Base-by-base conservation (phyloP, 2,329 filamentous ascomycete genomes). In the Rhinocladiella mackenziei region DNA sequence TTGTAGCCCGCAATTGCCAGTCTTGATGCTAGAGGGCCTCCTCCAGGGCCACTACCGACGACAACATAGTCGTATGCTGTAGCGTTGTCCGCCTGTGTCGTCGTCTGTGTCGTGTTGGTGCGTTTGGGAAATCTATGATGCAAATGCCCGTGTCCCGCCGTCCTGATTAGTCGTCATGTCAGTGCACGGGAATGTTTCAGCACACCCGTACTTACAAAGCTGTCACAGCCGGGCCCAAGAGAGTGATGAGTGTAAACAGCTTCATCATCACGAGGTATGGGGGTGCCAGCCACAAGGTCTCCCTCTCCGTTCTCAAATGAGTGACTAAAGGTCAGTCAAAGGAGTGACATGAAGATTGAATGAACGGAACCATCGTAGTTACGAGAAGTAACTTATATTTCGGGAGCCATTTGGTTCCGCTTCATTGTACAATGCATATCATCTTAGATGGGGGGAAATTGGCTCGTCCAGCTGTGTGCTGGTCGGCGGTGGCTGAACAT, bases 51-150 rank as follows among this genome's bases (percentile, higher is more conserved):
- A 6, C 61, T 63, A 13, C 64, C 64, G 6, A 66, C 62, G 6
- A 65, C 54, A 6, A 66, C 65, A 61, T 71, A 65, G 20, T 67
- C 62, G 40, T 69, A 59, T 17, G 34, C 40, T 2, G 40, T 39
- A n/a, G 39, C 28, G 19, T 48, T 39, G 17, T 35, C 35, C 31
- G 22, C 34, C n/a, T n/a, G n/a, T n/a, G n/a, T n/a, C n/a, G n/a
- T n/a, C n/a, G n/a, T n/a, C 26, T 39, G 40, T 22, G 45, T 48
- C 18, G 15, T 32, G 6, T 44, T 48, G 13, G 35, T 20, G 5
- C 39, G 45, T 26, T 23, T 43, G 26, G 11, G 7, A 38, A 32
- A 38, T 10, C 18, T 37, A 22, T 36, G n/a, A 28, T 47, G 39
- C 3, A 26, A 42, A 29, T 38, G 44, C 23, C 23, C 33, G 23